phyloP scores from a whole-genome alignment of 495 filamentous ascomycete genomes.

The Bathelium albidoporum region DNA sequence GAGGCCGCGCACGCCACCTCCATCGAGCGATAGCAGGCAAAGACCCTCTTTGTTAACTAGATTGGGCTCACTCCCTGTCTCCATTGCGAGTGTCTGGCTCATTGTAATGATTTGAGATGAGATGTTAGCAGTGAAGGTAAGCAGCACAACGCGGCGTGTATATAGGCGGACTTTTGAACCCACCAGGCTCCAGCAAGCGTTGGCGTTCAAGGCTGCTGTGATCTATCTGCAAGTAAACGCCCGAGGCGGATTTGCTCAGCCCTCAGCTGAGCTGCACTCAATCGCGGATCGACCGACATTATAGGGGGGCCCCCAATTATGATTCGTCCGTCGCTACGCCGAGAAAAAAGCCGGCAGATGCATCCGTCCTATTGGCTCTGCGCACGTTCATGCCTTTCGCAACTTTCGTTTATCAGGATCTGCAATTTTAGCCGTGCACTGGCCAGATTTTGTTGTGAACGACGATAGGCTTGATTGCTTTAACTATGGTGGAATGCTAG shows the following conservation, averaged over 20 bases:
- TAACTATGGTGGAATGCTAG: not conserved
- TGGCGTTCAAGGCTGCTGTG: not conserved
- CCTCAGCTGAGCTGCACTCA: not conserved
- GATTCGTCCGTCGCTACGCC: not conserved
- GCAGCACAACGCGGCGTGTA: not conserved
- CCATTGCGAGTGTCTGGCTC: not conserved
- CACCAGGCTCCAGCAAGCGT: not conserved
- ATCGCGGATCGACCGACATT: not conserved
- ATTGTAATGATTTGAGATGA: not conserved
- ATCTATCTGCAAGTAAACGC: not conserved
- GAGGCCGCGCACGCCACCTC: conserved; percentile 2
- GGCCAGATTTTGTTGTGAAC: no score
- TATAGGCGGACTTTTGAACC: not conserved
- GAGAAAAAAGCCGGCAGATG: no score
- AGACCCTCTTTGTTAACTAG: not conserved
- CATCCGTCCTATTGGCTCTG: no score
- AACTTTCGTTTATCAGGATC: no score
- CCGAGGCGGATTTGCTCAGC: not conserved
- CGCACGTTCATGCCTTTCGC: no score
- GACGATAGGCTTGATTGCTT: conserved; percentile 6
- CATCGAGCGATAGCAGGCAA: not conserved
- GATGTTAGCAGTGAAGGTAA: not conserved
- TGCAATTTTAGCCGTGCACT: no score
- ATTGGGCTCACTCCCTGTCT: not conserved
- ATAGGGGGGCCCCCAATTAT: not conserved